phyloP scores from a whole-genome alignment of 352 stramenopile genomes.

The Phytophthora crassamura region DNA sequence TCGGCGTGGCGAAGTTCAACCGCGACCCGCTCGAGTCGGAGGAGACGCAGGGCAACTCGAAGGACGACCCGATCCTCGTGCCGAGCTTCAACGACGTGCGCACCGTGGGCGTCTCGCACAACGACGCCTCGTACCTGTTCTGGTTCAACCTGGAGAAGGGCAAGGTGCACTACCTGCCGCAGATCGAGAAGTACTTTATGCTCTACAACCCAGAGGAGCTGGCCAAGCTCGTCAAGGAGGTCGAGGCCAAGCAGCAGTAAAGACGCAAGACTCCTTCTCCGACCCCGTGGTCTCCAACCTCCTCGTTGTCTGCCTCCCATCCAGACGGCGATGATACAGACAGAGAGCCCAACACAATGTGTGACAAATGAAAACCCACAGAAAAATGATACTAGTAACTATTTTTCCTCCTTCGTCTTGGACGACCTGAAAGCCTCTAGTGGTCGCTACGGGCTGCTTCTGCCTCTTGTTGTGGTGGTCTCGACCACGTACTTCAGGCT shows the following conservation, averaged over 20 bases:
- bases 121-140: slow-evolving; percentile 90
- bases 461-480: no score
- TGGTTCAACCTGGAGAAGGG: slow-evolving; percentile 90
- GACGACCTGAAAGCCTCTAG: background rate
- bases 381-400: slow-evolving; percentile 44
- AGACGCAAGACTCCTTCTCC: background rate
- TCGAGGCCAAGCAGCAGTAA: slow-evolving; percentile 85
- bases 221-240: slow-evolving; percentile 82
- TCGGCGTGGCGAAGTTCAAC: slow-evolving; percentile 79
- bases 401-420: slow-evolving; percentile 29
- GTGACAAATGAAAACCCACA: slow-evolving; percentile 39
- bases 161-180: slow-evolving; percentile 88
- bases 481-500: background rate
- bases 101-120: slow-evolving; percentile 86
- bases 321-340: slow-evolving; percentile 8
- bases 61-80: slow-evolving; percentile 89
- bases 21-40: slow-evolving; percentile 87
- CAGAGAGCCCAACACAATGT: slow-evolving; percentile 12
- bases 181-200: slow-evolving; percentile 92
- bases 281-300: background rate
- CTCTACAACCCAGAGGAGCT: slow-evolving; percentile 90
- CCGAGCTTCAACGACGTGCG: slow-evolving; percentile 80
- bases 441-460: no score
- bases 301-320: background rate
- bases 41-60: slow-evolving; percentile 89